phyloP scores from a whole-genome alignment of 805 yeast genomes.

The Saccharomycopsis synnaedendra region DNA sequence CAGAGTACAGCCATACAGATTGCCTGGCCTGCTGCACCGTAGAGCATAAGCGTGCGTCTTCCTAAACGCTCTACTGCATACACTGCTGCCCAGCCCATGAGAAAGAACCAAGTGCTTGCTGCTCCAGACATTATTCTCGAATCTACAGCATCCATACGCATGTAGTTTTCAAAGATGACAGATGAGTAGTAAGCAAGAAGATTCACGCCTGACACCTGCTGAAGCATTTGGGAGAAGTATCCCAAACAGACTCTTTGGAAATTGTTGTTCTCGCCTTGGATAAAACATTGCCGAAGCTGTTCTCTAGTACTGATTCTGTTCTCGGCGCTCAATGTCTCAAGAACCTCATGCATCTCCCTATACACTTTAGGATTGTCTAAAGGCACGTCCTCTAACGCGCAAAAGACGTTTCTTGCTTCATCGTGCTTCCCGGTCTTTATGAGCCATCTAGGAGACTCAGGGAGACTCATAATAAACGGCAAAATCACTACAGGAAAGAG shows the following conservation, averaged over 20 bases:
- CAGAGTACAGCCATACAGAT: slow-evolving; percentile 36
- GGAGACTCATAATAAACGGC: slow-evolving; percentile 30
- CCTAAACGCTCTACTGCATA: slow-evolving; percentile 52
- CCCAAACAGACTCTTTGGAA: slow-evolving; percentile 51
- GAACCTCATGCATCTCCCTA: slow-evolving; percentile 29
- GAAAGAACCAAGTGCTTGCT: slow-evolving; percentile 48
- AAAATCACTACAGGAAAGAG: slow-evolving; percentile 38
- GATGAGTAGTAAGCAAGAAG: slow-evolving; percentile 60
- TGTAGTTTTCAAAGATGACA: slow-evolving; percentile 39
- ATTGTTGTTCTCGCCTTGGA: slow-evolving; percentile 48
- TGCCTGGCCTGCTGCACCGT: slow-evolving; percentile 42
- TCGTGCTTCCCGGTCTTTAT: slow-evolving; percentile 38
- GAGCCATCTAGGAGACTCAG: slow-evolving; percentile 70
- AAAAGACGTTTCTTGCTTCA: slow-evolving; percentile 39
- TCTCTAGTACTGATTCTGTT: slow-evolving; percentile 33
- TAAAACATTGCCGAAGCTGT: slow-evolving; percentile 18
- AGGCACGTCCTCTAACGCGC: slow-evolving; percentile 32
- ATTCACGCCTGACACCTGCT: slow-evolving; percentile 62
- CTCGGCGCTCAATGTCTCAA: slow-evolving; percentile 39
- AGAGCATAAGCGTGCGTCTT: slow-evolving; percentile 49
- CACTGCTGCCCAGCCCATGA: slow-evolving; percentile 44
- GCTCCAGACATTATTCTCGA: slow-evolving; percentile 56
- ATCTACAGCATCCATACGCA: slow-evolving; percentile 38
- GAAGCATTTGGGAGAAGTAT: slow-evolving; percentile 56
- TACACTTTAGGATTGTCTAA: slow-evolving; percentile 21